Evolutionary conservation across 345 rosid species (phyloP), one percentile per base, ranked within the genome.

Genomic region (Moringa oleifera): DNA sequence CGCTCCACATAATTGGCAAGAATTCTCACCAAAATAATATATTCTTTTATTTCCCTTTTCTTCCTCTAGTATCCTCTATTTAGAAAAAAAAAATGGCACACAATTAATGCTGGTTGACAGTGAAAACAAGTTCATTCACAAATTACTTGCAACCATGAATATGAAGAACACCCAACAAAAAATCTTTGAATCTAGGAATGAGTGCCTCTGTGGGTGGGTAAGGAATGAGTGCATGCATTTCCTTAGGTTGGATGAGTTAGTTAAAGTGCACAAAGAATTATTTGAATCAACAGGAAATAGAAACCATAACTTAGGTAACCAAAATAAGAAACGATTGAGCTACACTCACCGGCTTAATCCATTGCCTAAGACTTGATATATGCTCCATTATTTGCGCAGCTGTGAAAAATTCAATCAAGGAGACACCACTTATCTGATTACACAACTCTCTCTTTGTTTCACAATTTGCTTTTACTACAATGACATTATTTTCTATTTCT

Each of bases 1-100:
- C 56, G 53, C 49, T 10, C 66, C 73, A 68, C 91, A 83, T 63
- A 85, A 57, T 36, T 75, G 84, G 64, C 91, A 83, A n/a, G 55
- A 1, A 20, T 79, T 79, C 21, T 76, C 74, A 24, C 37, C 51
- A 67, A 18, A 36, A 37, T 51, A 41, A 58, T 47, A 7, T n/a
- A 25, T 59, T 21, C 51, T 66, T 53, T 21, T 53, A 18, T 25
- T 64, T 55, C 18, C 72, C 20, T 53, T 41, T 62, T 62, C 71
- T 53, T 55, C 70, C 64, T 68, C 68, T 19, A 50, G 23, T 12
- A 20, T 31, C 21, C 63, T 69, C 83, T 79, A 58, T 36, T 57
- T 41, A 20, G 58, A 57, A 53, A 54, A 64, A 47, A 65, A 15
- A 9, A 41, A 23, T 4, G 53, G 41, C 51, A 62, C 51, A n/a